These are phyloP conservation scores for Phyllosticta ampelicida DNA, from an alignment of 2,329 filamentous ascomycete genomes.

Conservation along the genomic window DNA sequence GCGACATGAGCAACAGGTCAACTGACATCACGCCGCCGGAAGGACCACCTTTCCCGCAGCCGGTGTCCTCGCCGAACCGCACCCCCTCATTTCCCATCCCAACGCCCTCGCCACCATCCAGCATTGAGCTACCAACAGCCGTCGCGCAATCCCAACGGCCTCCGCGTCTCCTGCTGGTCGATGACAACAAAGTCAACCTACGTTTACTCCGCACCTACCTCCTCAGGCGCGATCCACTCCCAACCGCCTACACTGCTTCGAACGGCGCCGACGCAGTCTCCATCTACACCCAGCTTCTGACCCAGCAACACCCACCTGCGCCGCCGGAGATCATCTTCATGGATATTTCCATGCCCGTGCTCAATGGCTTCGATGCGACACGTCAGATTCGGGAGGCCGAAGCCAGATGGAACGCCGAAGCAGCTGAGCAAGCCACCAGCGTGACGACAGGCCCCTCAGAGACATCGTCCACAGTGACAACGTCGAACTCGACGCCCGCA, in stretches of 20 bases:
- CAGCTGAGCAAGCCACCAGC: neutral
- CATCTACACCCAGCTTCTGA: constrained; percentile 19
- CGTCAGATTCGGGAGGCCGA: constrained; percentile 29
- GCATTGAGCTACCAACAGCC: neutral
- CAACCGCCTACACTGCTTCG: constrained; percentile 14
- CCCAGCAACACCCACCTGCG: neutral
- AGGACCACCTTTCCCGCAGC: neutral
- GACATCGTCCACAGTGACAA: neutral
- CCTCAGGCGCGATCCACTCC: constrained; percentile 4
- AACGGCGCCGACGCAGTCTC: constrained; percentile 34
- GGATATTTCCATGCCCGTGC: constrained; percentile 39
- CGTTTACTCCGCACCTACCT: constrained; percentile 43
- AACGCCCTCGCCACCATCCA: neutral
- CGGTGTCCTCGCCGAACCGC: neutral
- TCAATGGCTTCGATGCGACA: constrained; percentile 37
- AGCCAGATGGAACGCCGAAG: neutral
- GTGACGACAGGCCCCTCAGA: neutral
- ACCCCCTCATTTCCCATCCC: neutral
- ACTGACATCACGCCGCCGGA: neutral
- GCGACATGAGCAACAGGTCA: neutral
- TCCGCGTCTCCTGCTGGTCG: constrained; percentile 11
- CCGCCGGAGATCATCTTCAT: constrained; percentile 33
- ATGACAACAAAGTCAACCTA: constrained; percentile 26
- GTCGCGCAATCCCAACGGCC: neutral
- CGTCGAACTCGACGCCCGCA: neutral